Evolutionary conservation across 2,329 filamentous ascomycete species (phyloP).

Genomic region (Microsporum canis): DNA sequence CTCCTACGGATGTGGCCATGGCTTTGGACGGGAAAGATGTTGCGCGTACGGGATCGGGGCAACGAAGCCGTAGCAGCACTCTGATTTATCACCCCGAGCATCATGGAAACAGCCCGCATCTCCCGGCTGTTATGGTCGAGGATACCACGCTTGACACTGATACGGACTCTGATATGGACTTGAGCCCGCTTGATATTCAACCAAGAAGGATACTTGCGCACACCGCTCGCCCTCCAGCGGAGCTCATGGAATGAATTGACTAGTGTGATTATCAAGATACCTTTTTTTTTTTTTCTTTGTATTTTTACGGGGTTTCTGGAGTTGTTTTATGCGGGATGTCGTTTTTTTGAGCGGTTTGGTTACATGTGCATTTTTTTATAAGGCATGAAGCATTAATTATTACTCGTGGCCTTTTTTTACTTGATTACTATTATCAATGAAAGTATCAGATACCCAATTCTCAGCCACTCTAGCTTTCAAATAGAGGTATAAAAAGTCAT

Average conservation of each 20-base stretch:
- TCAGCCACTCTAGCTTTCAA: neutral
- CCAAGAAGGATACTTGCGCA: constrained; percentile 38
- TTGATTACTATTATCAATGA: neutral
- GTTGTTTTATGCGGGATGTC: neutral
- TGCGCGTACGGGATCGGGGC: constrained; percentile 19
- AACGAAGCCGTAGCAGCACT: constrained; percentile 44
- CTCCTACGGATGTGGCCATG: constrained; percentile 7
- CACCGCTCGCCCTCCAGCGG: constrained; percentile 46
- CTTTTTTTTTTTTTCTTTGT: neutral
- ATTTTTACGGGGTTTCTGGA: neutral
- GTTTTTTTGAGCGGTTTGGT: neutral
- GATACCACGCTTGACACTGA: constrained; percentile 42
- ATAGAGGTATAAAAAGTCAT: neutral
- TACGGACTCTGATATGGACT: constrained; percentile 36
- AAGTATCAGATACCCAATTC: neutral
- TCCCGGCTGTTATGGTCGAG: constrained; percentile 54
- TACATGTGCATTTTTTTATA: neutral
- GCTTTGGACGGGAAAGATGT: constrained; percentile 1
- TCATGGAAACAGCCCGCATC: constrained; percentile 47
- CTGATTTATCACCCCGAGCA: constrained; percentile 53
- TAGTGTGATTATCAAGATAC: neutral
- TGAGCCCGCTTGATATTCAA: constrained; percentile 33
- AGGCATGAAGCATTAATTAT: neutral
- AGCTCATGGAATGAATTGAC: constrained; percentile 39
- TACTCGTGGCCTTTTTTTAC: neutral